Percentiles rank a stretch among this genome's conserved stretches.
phyloP scores from a whole-genome alignment of 306 rosid species.

The Lupinus albus region DNA sequence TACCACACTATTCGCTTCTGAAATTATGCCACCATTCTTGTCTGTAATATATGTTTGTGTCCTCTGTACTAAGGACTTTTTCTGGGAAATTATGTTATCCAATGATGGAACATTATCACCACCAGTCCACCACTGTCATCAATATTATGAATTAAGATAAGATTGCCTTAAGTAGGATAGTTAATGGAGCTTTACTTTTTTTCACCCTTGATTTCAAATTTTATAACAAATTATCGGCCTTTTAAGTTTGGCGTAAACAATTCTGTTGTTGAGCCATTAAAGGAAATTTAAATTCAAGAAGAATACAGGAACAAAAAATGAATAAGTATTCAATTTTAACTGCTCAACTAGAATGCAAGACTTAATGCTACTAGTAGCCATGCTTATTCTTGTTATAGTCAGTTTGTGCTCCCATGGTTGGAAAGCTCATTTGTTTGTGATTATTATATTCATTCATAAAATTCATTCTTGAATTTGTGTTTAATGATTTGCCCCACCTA shows the following conservation, averaged over 20 bases:
- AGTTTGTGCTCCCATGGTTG: constrained; percentile 13
- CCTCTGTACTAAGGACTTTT: background rate
- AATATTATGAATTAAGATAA: background rate
- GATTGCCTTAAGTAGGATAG: background rate
- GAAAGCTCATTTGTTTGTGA: background rate
- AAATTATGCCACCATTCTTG: background rate
- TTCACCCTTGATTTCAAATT: background rate
- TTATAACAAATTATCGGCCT: background rate
- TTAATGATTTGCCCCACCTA: background rate
- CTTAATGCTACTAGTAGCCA: background rate
- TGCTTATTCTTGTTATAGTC: constrained; percentile 1
- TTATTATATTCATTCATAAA: constrained; percentile 6
- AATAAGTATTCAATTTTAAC: background rate
- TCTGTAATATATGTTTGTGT: background rate
- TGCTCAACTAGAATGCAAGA: background rate
- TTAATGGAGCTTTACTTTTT: background rate
- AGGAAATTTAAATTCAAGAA: background rate
- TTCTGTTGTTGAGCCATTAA: background rate
- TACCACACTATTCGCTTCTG: too few relatives aligned
- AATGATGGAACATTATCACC: background rate
- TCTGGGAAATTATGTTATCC: background rate
- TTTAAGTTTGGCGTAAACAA: background rate
- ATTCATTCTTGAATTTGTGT: background rate
- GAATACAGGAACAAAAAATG: background rate
- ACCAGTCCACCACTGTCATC: background rate